Evolutionary conservation across 768 basidiomycete genomes (phyloP).

Genomic region (Pulveroboletus sp.): DNA sequence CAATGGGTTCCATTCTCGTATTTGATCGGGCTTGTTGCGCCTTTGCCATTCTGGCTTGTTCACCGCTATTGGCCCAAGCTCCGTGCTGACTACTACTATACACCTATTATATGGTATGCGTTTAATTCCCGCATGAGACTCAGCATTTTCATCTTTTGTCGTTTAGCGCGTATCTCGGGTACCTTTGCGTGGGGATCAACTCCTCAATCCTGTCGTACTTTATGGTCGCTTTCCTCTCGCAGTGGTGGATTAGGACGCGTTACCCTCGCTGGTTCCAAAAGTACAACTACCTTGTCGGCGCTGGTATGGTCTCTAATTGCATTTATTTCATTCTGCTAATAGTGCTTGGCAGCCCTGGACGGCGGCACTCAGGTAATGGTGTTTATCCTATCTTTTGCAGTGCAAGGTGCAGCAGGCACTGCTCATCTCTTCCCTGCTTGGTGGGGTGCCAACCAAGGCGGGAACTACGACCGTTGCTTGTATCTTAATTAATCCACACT

Average conservation of each 20-base stretch:
- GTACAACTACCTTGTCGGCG: conserved; percentile 38
- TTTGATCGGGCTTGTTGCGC: conserved; percentile 30
- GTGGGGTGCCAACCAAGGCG: conserved; percentile 57
- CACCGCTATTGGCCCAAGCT: conserved; percentile 36
- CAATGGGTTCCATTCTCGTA: conserved; percentile 40
- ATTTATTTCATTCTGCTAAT: no score
- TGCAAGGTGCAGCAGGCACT: conserved; percentile 48
- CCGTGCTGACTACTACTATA: conserved; percentile 24
- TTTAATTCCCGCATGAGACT: neutral
- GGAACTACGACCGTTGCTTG: conserved; percentile 29
- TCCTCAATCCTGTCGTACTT: conserved; percentile 21
- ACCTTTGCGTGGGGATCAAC: conserved; percentile 23
- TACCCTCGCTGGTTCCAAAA: conserved; percentile 35
- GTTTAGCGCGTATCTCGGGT: conserved; percentile 11
- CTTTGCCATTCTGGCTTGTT: conserved; percentile 40
- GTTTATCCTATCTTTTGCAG: conserved; percentile 47
- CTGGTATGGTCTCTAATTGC: conserved; percentile 31
- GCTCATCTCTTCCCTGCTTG: conserved; percentile 50
- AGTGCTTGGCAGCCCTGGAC: conserved; percentile 28
- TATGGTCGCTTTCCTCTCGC: conserved; percentile 30
- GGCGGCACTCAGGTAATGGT: conserved; percentile 50
- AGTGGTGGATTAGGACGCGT: conserved; percentile 38
- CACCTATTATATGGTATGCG: conserved; percentile 25
- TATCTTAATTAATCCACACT: no score
- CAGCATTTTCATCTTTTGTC: neutral